These are phyloP conservation scores for Carex parvula DNA, from an alignment of 176 grass and related monocot species.

Conservation along the genomic window DNA sequence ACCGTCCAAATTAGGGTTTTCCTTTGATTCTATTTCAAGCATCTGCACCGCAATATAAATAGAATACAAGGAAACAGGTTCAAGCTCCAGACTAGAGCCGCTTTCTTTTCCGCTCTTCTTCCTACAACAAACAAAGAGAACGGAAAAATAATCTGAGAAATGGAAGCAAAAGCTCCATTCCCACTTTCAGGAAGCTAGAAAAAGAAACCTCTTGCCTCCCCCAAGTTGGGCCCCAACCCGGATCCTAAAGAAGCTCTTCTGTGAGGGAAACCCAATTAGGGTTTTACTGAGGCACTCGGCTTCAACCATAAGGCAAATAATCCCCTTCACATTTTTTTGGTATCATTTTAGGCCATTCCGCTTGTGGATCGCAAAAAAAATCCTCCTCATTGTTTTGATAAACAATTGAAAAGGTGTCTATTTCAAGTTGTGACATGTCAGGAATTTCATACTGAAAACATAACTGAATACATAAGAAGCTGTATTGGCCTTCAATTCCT, in stretches of 20 bases:
- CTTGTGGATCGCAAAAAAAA: background rate
- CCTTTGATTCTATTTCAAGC: background rate
- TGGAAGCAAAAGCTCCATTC: background rate
- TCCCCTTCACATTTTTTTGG: background rate
- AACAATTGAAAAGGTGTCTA: background rate
- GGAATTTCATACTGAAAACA: background rate
- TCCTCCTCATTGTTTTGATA: background rate
- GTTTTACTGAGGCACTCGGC: constrained; percentile 3
- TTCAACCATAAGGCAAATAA: background rate
- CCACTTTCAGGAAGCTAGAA: background rate
- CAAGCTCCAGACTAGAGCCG: background rate
- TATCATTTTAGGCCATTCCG: background rate
- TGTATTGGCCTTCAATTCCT: background rate
- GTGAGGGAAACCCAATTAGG: background rate
- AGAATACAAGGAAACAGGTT: constrained; percentile 1
- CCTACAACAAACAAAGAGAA: background rate
- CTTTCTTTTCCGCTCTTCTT: background rate
- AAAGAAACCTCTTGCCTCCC: background rate
- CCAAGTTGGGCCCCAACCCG: background rate
- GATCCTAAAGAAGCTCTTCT: background rate
- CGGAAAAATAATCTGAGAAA: background rate
- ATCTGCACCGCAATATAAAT: background rate
- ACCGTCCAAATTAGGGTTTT: constrained; percentile 15
- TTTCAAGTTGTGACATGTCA: background rate
- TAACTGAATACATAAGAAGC: background rate